These are phyloP conservation scores for Neocucurbitaria cava DNA, from an alignment of 2,329 filamentous ascomycete genomes.

Conservation along the genomic window DNA sequence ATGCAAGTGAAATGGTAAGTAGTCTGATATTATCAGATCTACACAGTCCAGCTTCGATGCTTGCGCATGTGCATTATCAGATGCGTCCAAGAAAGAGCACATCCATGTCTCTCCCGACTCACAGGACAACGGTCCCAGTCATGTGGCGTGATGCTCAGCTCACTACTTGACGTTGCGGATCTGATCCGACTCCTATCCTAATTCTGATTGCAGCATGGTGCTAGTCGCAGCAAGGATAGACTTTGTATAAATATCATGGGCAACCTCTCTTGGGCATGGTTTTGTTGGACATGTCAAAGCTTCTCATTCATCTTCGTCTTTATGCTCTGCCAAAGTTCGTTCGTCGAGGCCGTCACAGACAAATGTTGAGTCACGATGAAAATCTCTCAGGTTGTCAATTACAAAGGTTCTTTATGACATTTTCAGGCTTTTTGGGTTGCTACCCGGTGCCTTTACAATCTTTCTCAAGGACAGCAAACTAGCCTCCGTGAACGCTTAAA, in stretches of 20 bases:
- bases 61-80: conserved; percentile 2
- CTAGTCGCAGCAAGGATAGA: neutral
- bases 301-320: neutral
- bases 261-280: too few relatives aligned
- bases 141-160: conserved; percentile 41
- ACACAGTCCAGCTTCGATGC: neutral
- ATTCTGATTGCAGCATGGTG: too few relatives aligned
- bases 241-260: neutral
- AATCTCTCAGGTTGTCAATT: neutral
- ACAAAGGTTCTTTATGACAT: conserved; percentile 8
- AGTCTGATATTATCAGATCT: neutral
- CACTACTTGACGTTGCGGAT: conserved; percentile 15
- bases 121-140: conserved; percentile 6
- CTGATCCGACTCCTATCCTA: neutral
- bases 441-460: conserved; percentile 4
- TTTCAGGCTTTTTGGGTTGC: neutral
- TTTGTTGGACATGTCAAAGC: too few relatives aligned
- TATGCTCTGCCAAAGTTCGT: neutral
- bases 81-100: neutral
- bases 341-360: too few relatives aligned
- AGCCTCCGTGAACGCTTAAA: conserved; percentile 16
- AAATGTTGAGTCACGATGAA: too few relatives aligned
- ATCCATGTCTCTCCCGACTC: neutral
- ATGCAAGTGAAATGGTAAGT: neutral
- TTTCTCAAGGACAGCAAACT: conserved; percentile 11